phyloP scores from a whole-genome alignment of 2,329 filamentous ascomycete genomes.

The Beauveria caledonica region DNA sequence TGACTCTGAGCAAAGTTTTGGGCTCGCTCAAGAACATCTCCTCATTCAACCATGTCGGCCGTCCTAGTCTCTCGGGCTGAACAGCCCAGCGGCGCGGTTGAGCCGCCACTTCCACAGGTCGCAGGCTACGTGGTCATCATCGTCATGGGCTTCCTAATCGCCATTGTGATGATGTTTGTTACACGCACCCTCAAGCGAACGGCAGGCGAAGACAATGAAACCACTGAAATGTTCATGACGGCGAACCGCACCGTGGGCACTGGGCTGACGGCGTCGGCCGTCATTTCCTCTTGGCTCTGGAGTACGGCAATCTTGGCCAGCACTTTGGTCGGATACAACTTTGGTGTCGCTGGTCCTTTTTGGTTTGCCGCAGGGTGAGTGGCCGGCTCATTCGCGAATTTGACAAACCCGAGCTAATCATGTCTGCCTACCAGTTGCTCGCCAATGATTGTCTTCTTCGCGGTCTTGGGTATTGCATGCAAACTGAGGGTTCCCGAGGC shows the following conservation, averaged over 20 bases:
- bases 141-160: conserved; percentile 26
- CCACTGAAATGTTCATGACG: conserved; percentile 49
- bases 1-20: not conserved
- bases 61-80: not conserved
- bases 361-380: conserved; percentile 46
- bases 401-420: not conserved
- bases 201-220: conserved; percentile 41
- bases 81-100: not conserved
- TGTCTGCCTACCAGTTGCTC: conserved; percentile 26
- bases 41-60: not conserved
- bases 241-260: conserved; percentile 43
- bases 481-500: conserved; percentile 45
- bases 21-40: no score
- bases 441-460: conserved; percentile 48
- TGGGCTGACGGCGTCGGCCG: conserved; percentile 43
- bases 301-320: conserved; percentile 44
- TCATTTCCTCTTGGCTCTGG: conserved; percentile 48
- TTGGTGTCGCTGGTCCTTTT: conserved; percentile 46
- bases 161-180: conserved; percentile 36
- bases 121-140: conserved; percentile 27
- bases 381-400: not conserved
- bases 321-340: conserved; percentile 42
- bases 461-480: conserved; percentile 41
- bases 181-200: conserved; percentile 40
- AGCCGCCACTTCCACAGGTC: conserved; percentile 21